Conservation (phyloP, 257 asterid genomes). For the Penstemon davidsonii region DNA sequence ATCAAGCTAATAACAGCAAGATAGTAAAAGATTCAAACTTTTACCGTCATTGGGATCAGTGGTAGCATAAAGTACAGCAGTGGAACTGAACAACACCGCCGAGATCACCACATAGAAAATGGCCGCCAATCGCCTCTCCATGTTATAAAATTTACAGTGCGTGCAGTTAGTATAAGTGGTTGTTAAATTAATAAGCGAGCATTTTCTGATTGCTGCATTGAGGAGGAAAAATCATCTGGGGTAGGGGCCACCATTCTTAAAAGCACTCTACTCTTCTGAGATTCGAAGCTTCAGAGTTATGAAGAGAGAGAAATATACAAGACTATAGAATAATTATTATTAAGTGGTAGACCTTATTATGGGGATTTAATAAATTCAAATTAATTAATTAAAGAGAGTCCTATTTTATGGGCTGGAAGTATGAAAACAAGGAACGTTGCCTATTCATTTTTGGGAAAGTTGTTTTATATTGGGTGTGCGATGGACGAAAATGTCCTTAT, state of each 20-base stretch:
- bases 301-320: slow-evolving; percentile 35
- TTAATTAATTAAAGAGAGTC: too few species aligned
- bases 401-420: neutral
- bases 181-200: too few species aligned
- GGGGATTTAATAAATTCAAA: too few species aligned
- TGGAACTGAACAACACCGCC: slow-evolving; percentile 30
- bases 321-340: neutral
- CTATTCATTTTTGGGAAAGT: neutral
- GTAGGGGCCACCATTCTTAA: slow-evolving; percentile 49
- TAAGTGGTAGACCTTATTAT: neutral
- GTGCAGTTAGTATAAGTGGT: slow-evolving; percentile 2
- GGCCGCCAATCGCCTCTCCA: slow-evolving; percentile 33
- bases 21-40: neutral
- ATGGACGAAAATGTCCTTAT: slow-evolving; percentile 27
- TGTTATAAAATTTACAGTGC: slow-evolving; percentile 26
- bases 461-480: neutral
- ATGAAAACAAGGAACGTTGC: slow-evolving; percentile 25
- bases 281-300: slow-evolving; percentile 61
- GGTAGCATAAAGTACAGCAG: slow-evolving; percentile 35
- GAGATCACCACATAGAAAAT: neutral
- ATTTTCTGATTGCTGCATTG: too few species aligned
- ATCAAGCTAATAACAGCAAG: slow-evolving; percentile 15
- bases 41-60: slow-evolving; percentile 81
- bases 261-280: slow-evolving; percentile 42
- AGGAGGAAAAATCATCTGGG: too few species aligned